Conservation (phyloP, 1,139 yeast species). For the Pichia sp. region DNA sequence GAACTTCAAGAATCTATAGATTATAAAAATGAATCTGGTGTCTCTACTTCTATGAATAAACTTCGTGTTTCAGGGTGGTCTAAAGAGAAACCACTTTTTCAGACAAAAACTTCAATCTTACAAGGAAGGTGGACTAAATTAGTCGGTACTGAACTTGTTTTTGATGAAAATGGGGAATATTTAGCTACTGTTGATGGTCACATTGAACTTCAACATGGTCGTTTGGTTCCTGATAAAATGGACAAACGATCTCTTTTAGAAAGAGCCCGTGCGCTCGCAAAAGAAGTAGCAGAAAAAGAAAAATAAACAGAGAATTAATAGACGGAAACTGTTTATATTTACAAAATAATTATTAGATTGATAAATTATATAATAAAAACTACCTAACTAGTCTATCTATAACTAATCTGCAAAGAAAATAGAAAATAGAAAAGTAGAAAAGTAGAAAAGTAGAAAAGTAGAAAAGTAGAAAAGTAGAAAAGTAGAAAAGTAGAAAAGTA, state of each 20-base stretch:
- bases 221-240: constrained; percentile 19
- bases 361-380: no score
- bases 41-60: constrained; percentile 29
- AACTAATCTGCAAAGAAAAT: no score
- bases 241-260: constrained; percentile 21
- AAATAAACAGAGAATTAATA: no score
- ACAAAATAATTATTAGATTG: no score
- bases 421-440: no score
- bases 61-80: constrained; percentile 50
- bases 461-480: neutral
- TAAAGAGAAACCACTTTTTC: constrained; percentile 44
- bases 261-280: constrained; percentile 22
- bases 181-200: constrained; percentile 30
- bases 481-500: no score
- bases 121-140: constrained; percentile 73
- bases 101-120: constrained; percentile 51
- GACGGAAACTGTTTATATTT: no score
- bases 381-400: no score
- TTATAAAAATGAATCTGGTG: constrained; percentile 13
- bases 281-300: neutral
- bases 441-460: no score
- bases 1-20: constrained; percentile 19
- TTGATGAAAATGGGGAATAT: constrained; percentile 52
- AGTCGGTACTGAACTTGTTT: constrained; percentile 75
- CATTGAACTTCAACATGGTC: constrained; percentile 27